These are phyloP conservation scores for Trichoderma gracile DNA, from an alignment of 2,329 filamentous ascomycete genomes.

Conservation along the genomic window DNA sequence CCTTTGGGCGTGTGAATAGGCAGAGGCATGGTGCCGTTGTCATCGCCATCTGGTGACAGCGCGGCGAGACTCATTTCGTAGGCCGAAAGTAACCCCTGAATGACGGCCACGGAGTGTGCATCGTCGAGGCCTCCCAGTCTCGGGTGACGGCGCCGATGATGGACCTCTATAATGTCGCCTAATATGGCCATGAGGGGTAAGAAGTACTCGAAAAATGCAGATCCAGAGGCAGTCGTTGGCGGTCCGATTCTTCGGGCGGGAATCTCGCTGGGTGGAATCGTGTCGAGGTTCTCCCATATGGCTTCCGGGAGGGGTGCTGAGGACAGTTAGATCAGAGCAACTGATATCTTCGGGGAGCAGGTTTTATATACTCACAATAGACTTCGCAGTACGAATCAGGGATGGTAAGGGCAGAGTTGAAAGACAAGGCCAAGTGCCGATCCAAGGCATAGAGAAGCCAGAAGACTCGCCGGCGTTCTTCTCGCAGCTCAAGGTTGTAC, in stretches of 20 bases:
- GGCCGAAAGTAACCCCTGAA: conserved; percentile 41
- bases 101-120: conserved; percentile 37
- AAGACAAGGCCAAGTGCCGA: conserved; percentile 49
- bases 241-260: conserved; percentile 43
- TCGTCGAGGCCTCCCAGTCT: conserved; percentile 43
- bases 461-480: conserved; percentile 50
- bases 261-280: conserved; percentile 35
- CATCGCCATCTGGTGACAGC: conserved; percentile 33
- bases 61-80: conserved; percentile 44
- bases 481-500: conserved; percentile 44
- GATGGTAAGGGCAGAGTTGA: conserved; percentile 47
- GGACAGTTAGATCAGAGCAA: too few species aligned
- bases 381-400: conserved; percentile 50
- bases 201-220: conserved; percentile 52
- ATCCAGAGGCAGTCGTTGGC: conserved; percentile 42
- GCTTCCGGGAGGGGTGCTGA: conserved; percentile 44
- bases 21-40: conserved; percentile 19
- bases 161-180: conserved; percentile 51
- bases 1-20: conserved; percentile 15
- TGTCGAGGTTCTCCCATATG: conserved; percentile 44
- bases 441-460: conserved; percentile 52
- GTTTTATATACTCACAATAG: conserved; percentile 33
- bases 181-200: conserved; percentile 51
- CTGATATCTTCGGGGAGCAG: too few species aligned
- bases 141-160: conserved; percentile 47